phyloP scores from a whole-genome alignment of 164 flowering plant species.

The Platanus orientalis region DNA sequence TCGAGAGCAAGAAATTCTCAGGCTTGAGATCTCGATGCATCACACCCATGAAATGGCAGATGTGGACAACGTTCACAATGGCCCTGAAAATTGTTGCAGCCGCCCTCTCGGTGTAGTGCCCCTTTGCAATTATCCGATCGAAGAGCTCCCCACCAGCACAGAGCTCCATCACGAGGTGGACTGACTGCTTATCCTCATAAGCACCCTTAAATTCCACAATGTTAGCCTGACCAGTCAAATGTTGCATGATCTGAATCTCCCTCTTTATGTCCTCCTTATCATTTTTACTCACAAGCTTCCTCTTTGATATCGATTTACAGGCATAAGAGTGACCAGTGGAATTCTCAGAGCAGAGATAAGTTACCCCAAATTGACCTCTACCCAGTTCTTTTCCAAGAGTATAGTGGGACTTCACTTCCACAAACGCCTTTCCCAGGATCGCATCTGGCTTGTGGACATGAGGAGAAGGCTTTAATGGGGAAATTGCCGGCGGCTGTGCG shows the following conservation, averaged over 20 bases:
- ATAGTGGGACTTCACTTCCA: constrained; percentile 56
- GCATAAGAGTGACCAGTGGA: constrained; percentile 60
- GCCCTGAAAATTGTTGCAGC: constrained; percentile 73
- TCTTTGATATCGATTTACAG: constrained; percentile 83
- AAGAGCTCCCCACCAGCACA: constrained; percentile 96
- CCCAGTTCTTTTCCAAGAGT: constrained; percentile 78
- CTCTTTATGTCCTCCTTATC: constrained; percentile 89
- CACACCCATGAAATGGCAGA: constrained; percentile 95
- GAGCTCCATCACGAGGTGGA: constrained; percentile 87
- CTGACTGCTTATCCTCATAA: constrained; percentile 82
- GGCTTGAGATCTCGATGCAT: constrained; percentile 97
- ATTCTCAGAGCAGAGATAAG: constrained; percentile 73
- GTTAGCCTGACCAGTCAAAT: constrained; percentile 82
- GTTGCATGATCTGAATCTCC: constrained; percentile 94
- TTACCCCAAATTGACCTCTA: constrained; percentile 92
- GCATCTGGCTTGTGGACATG: constrained; percentile 34
- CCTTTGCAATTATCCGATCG: constrained; percentile 86
- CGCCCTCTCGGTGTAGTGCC: constrained; percentile 79
- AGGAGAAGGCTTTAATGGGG: constrained; percentile 12
- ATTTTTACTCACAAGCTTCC: constrained; percentile 60
- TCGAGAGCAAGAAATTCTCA: constrained; percentile 88
- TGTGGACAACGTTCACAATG: constrained; percentile 79
- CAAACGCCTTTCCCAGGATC: constrained; percentile 70
- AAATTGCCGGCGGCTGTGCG: constrained; percentile 2
- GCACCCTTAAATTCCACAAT: constrained; percentile 92